Evolutionary conservation across 345 rosid genomes (phyloP), one percentile per base, ranked within the genome.

Genomic region (Rubroshorea leprosula): DNA sequence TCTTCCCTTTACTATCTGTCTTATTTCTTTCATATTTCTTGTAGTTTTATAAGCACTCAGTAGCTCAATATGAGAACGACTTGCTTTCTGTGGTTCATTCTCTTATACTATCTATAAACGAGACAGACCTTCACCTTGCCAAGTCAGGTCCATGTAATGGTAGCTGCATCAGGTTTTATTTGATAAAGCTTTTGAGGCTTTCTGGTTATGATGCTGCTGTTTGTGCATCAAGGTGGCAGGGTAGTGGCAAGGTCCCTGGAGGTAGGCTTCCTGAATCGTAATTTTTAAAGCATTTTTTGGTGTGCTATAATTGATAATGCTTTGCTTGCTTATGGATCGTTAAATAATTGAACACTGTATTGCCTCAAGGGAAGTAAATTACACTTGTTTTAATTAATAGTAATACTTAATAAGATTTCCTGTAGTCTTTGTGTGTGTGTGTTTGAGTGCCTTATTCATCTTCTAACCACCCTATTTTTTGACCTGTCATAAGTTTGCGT

Each of bases 131-230:
- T 27, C 78, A 67, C 38, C 68, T 69, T 55, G 76, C 74, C 51
- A 84, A 83, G 66, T 64, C 82, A 17, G 89, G 81, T 54, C 76
- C 78, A 3, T 92, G 96, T 74, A 81, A 77, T 63, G 84, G 79
- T 16, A 88, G 95, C 72, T 86, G 98, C 81, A 71, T 84, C 51
- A 83, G 93, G 61, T 86, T 75, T 71, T 75, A 69, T 35, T 73
- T 89, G 55, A 95, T 84, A 9, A 86, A 92, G 73, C 83, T 81
- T 52, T 69, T 88, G 71, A 78, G 90, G 66, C 82, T 78, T 52
- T 81, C 90, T 2, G 95, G 93, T 23, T 83, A 88, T 43, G 83
- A 88, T 73, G 95, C 98, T 27, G 95, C 85, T 21, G 90, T 92
- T 25, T 92, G 98, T 55, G 61, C 82, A 14, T 78, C 93, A 4